A percentile compares a stretch with the other conserved stretches of the same genome.
Conservation (phyloP, 306 rosid genomes). For the Lupinus albus region DNA sequence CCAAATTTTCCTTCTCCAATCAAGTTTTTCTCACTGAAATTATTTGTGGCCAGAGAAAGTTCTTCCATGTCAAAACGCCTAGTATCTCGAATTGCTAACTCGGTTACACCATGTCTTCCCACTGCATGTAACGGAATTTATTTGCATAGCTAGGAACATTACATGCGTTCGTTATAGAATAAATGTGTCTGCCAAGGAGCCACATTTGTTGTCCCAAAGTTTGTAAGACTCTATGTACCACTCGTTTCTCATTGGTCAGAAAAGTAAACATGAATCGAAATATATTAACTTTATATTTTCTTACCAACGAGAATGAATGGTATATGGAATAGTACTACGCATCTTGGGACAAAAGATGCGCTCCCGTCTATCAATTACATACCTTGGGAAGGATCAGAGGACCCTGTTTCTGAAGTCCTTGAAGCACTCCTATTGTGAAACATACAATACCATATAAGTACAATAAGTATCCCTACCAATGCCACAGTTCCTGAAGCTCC, state of each 20-base stretch:
- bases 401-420: constrained; percentile 88
- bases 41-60: constrained; percentile 64
- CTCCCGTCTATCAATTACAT: constrained; percentile 5
- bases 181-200: too few species aligned
- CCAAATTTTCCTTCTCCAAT: constrained; percentile 79
- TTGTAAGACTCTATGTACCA: too few species aligned
- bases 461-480: constrained; percentile 71
- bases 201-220: too few species aligned
- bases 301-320: too few species aligned
- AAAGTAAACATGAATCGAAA: too few species aligned
- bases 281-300: too few species aligned
- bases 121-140: constrained; percentile 44
- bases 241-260: too few species aligned
- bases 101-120: constrained; percentile 65
- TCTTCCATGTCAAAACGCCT: constrained; percentile 73
- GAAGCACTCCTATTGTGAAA: constrained; percentile 56
- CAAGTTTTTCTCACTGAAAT: constrained; percentile 66
- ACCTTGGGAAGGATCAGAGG: constrained; percentile 98
- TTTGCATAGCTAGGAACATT: constrained; percentile 3
- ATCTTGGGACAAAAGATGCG: too few species aligned
- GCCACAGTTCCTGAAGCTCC: constrained; percentile 98
- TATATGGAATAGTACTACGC: too few species aligned
- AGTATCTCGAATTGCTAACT: constrained; percentile 58
- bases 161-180: background rate
- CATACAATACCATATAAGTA: constrained; percentile 62